A percentile compares a stretch with the other conserved stretches of the same genome.
Conservation (phyloP, 129 eudicot species). For the Chrysanthemum seticuspe region DNA sequence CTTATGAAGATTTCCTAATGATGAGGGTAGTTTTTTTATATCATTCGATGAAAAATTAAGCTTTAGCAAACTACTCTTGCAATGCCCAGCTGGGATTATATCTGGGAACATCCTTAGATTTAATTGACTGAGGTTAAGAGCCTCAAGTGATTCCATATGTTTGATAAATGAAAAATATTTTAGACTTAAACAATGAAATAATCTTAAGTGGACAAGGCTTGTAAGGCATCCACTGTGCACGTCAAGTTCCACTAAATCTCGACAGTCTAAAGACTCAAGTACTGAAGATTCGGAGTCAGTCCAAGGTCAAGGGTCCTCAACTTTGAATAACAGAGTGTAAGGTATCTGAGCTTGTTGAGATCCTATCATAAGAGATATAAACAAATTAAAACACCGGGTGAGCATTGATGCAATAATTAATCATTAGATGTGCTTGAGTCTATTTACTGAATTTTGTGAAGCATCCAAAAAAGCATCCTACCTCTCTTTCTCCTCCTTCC, state of each 20-base stretch:
- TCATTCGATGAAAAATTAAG: neutral
- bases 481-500: neutral
- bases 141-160: neutral
- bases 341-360: conserved; percentile 9
- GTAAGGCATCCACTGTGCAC: neutral
- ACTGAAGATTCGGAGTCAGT: neutral
- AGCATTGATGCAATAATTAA: neutral
- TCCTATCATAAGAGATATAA: neutral
- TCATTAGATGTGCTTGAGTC: neutral
- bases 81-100: neutral
- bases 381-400: neutral
- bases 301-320: conserved; percentile 13
- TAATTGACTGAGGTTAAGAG: neutral
- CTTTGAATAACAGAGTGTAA: neutral
- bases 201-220: neutral
- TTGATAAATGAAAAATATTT: neutral
- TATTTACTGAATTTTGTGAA: too few species aligned
- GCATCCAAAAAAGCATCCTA: too few species aligned
- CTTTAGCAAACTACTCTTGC: neutral
- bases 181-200: neutral
- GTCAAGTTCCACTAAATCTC: neutral
- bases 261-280: neutral
- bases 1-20: conserved; percentile 3
- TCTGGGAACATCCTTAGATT: neutral
- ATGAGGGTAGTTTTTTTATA: neutral